phyloP scores from a whole-genome alignment of 2,329 filamentous ascomycete species.

The Didymella keratinophila region DNA sequence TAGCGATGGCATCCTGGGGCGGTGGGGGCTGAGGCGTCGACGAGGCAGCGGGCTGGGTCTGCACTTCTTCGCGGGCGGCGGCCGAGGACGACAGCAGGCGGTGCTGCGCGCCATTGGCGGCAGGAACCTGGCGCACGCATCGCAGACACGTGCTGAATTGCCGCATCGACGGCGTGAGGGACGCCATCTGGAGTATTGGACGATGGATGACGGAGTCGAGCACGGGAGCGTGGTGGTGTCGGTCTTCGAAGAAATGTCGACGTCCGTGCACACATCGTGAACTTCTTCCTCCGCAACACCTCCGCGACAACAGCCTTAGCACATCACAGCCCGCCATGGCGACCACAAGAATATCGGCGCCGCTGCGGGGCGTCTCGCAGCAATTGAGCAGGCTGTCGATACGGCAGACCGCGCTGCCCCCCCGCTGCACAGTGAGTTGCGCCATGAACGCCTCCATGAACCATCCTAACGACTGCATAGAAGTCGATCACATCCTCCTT shows the following conservation, averaged over 20 bases:
- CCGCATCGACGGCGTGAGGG: conserved; percentile 44
- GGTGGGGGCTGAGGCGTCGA: conserved; percentile 28
- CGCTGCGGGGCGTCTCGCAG: conserved; percentile 46
- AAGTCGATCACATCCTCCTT: conserved; percentile 36
- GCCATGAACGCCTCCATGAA: conserved; percentile 50
- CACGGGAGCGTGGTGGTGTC: conserved; percentile 32
- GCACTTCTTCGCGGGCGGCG: conserved; percentile 53
- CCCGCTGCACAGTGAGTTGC: conserved; percentile 57
- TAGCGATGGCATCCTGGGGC: conserved; percentile 21
- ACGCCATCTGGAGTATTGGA: conserved; percentile 42
- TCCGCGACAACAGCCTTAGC: conserved; percentile 35
- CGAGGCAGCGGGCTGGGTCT: conserved; percentile 41
- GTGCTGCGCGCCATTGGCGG: conserved; percentile 39
- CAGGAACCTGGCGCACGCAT: conserved; percentile 43
- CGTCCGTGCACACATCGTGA: conserved; percentile 9
- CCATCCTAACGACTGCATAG: conserved; percentile 33
- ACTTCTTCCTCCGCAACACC: conserved; percentile 25
- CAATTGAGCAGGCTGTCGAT: conserved; percentile 42
- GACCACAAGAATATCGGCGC: conserved; percentile 48
- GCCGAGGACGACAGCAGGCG: conserved; percentile 61
- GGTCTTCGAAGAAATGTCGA: conserved; percentile 16
- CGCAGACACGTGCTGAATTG: conserved; percentile 47
- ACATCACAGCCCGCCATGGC: conserved; percentile 49
- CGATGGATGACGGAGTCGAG: conserved; percentile 19
- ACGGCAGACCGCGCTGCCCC: conserved; percentile 50